phyloP scores from a whole-genome alignment of 805 yeast species.

The Saturnispora kantuleensis region DNA sequence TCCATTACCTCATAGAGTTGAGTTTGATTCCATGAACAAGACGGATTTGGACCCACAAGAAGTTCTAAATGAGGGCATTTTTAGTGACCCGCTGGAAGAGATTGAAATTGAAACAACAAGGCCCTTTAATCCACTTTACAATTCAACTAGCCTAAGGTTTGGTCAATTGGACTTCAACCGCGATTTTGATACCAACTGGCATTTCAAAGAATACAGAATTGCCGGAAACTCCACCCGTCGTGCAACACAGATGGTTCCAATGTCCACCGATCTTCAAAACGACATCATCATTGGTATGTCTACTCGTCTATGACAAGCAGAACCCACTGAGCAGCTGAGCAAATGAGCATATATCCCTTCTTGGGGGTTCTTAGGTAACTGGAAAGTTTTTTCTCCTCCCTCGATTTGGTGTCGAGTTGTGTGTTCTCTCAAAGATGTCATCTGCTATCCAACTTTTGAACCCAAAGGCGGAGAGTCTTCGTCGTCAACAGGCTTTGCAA shows the following conservation, averaged over 20 bases:
- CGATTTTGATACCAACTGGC: too few species aligned
- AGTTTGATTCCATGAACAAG: too few species aligned
- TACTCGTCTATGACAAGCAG: not conserved
- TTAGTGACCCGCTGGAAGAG: constrained; percentile 20
- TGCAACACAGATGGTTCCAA: too few species aligned
- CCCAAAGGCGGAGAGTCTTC: constrained; percentile 95
- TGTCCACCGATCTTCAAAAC: not conserved
- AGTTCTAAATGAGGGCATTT: constrained; percentile 25
- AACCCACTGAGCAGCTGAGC: too few species aligned
- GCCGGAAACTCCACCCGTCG: not conserved
- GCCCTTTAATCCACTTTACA: constrained; percentile 22
- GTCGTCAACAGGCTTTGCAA: constrained; percentile 90
- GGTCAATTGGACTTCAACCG: constrained; percentile 9
- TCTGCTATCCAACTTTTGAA: constrained; percentile 77
- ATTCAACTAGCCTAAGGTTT: constrained; percentile 19
- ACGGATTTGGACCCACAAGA: not conserved
- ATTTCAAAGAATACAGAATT: not conserved
- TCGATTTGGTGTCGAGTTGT: not conserved
- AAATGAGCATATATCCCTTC: too few species aligned
- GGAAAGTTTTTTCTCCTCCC: not conserved
- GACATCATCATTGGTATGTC: constrained; percentile 1
- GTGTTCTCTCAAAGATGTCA: constrained; percentile 24
- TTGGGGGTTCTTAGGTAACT: not conserved
- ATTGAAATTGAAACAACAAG: constrained; percentile 49
- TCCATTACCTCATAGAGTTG: too few species aligned